Evolutionary conservation across 192 early-diverging fungal species (phyloP).

Genomic region (Podila epigama): DNA sequence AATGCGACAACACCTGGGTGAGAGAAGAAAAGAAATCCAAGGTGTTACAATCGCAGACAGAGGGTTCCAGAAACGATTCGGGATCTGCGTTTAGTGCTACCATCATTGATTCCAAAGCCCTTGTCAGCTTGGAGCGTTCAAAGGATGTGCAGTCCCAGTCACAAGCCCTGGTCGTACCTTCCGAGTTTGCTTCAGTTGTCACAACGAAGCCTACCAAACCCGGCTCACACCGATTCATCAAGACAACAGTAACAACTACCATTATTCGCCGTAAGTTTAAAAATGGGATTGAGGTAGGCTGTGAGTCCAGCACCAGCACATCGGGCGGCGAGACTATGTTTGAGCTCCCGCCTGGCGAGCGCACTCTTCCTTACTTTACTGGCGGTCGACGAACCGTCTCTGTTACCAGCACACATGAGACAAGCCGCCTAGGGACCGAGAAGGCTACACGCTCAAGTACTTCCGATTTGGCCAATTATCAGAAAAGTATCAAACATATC

Average conservation of each 20-base stretch:
- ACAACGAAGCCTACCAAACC: slow-evolving; percentile 24
- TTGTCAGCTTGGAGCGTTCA: not conserved
- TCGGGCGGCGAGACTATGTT: slow-evolving; percentile 34
- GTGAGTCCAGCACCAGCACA: slow-evolving; percentile 10
- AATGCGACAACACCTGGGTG: too few relatives aligned
- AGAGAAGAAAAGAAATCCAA: too few relatives aligned
- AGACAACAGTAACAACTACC: slow-evolving; percentile 35
- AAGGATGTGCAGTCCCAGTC: not conserved
- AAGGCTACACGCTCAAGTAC: not conserved
- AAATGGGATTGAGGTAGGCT: slow-evolving; percentile 20
- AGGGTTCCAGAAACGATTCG: not conserved
- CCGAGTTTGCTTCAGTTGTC: not conserved
- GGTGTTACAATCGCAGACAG: too few relatives aligned
- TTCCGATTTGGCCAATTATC: not conserved
- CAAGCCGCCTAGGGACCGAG: slow-evolving; percentile 11
- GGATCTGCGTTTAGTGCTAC: not conserved
- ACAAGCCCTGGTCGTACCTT: too few relatives aligned
- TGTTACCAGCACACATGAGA: slow-evolving; percentile 4
- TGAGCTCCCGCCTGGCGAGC: slow-evolving; percentile 35
- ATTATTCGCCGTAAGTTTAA: slow-evolving; percentile 38
- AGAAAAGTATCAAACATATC: not conserved
- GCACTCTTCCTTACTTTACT: slow-evolving; percentile 26
- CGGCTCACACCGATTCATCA: slow-evolving; percentile 27
- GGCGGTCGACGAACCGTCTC: slow-evolving; percentile 13
- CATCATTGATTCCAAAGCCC: not conserved